These are phyloP conservation scores for Saccharomyces mikatae DNA, from an alignment of 805 yeast species.

Conservation along the genomic window DNA sequence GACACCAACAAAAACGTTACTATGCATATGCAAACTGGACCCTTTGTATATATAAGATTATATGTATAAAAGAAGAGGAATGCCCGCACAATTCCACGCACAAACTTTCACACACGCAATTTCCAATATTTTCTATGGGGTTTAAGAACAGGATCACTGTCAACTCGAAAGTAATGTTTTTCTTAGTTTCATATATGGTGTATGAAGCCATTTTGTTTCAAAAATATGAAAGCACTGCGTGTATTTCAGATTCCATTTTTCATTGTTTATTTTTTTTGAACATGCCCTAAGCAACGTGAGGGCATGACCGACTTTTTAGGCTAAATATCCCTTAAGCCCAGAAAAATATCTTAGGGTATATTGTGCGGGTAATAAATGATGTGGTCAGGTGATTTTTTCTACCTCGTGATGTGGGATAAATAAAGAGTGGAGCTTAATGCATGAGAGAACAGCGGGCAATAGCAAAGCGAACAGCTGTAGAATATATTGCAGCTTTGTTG, in stretches of 20 bases:
- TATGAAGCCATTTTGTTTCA: not conserved
- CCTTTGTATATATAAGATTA: not conserved
- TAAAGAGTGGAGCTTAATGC: not conserved
- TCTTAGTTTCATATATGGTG: not conserved
- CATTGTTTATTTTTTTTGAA: not conserved
- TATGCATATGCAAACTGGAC: slow-evolving; percentile 13
- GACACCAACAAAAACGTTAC: slow-evolving; percentile 38
- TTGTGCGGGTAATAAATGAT: not conserved
- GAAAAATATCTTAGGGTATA: not conserved
- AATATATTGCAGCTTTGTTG: not conserved
- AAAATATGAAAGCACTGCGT: not conserved
- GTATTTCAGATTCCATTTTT: not conserved
- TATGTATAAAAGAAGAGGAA: not conserved
- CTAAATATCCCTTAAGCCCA: not conserved
- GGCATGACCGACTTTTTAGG: not conserved
- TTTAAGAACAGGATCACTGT: not conserved
- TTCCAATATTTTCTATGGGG: not conserved
- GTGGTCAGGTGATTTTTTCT: not conserved
- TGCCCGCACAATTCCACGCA: not conserved
- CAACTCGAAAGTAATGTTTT: not conserved
- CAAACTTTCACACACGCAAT: not conserved
- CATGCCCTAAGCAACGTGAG: not conserved
- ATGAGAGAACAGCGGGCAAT: not conserved
- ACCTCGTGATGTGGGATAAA: not conserved
- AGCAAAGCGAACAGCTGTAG: not conserved